Percentiles rank a stretch among this genome's conserved stretches.
phyloP scores from a whole-genome alignment of 306 rosid species.

The Acacia acuminata region DNA sequence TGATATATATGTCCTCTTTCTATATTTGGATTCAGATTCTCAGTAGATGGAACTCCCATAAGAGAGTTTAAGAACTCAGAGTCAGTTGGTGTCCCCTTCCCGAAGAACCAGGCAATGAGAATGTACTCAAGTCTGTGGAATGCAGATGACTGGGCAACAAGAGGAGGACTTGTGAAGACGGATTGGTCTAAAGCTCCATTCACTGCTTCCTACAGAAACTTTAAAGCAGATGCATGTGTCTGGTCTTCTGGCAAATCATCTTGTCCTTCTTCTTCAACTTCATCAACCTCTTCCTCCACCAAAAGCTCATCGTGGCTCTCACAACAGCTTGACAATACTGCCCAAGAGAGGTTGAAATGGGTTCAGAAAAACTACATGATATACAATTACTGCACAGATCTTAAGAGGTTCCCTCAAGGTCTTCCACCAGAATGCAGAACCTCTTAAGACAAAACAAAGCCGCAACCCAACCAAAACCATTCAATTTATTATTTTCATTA shows the following conservation, averaged over 20 bases:
- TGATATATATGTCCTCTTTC: not conserved
- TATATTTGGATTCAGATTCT: conserved; percentile 52
- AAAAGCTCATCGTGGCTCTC: conserved; percentile 38
- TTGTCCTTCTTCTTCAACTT: conserved; percentile 37
- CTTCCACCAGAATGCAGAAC: conserved; percentile 56
- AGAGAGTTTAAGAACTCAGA: conserved; percentile 77
- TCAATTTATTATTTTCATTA: not conserved
- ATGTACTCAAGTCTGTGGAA: conserved; percentile 73
- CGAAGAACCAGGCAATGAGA: conserved; percentile 69
- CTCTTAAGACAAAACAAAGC: conserved; percentile 31
- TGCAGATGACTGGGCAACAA: conserved; percentile 87
- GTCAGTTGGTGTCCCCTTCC: conserved; percentile 60
- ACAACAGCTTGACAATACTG: conserved; percentile 45
- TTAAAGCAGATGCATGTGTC: conserved; percentile 58
- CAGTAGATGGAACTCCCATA: conserved; percentile 70
- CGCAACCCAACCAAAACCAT: not conserved
- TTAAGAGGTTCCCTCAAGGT: conserved; percentile 63
- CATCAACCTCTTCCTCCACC: conserved; percentile 1
- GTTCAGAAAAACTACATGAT: conserved; percentile 71
- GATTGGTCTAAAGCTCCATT: conserved; percentile 78
- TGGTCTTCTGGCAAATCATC: conserved; percentile 57
- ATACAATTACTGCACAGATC: conserved; percentile 66
- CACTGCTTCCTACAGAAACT: conserved; percentile 64
- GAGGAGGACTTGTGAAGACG: conserved; percentile 75
- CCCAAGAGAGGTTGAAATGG: conserved; percentile 42